Conservation (phyloP, 352 stramenopile species). For the Globisporangium perplexum region DNA sequence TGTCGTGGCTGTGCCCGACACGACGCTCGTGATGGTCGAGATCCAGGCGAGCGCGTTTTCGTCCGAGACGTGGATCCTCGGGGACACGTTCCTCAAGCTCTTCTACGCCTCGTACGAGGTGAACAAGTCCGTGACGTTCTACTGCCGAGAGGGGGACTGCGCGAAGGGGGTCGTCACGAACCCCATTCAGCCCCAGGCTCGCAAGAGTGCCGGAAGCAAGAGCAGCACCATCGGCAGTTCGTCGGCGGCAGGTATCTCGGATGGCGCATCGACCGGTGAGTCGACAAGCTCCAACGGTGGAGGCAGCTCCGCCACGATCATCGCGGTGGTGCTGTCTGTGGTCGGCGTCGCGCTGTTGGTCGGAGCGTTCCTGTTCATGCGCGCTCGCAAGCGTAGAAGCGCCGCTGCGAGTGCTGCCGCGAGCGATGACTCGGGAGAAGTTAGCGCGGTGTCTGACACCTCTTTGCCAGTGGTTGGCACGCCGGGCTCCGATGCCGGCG, state of each 20-base stretch:
- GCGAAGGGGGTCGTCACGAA: conserved; percentile 15
- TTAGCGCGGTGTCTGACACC: neutral
- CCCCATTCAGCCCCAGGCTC: conserved; percentile 2
- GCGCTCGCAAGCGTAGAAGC: conserved; percentile 5
- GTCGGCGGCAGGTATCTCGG: neutral
- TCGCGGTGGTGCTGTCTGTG: conserved; percentile 28
- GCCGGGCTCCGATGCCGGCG: neutral
- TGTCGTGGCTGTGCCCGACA: conserved; percentile 24
- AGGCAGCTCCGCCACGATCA: conserved; percentile 20
- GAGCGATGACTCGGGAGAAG: neutral
- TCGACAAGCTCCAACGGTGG: conserved; percentile 12
- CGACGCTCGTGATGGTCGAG: conserved; percentile 26
- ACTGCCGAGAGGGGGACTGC: conserved; percentile 49
- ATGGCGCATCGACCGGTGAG: conserved; percentile 9
- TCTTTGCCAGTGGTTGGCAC: neutral
- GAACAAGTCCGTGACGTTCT: conserved; percentile 55
- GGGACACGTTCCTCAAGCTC: conserved; percentile 65
- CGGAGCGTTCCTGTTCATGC: conserved; percentile 18
- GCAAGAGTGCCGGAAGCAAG: neutral
- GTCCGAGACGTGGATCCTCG: conserved; percentile 63
- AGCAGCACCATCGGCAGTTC: neutral
- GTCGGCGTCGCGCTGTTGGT: conserved; percentile 35
- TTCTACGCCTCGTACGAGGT: conserved; percentile 72
- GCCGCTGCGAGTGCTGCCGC: neutral
- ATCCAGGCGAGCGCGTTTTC: conserved; percentile 23